These are phyloP conservation scores for Podaxis rugospora DNA, from an alignment of 768 basidiomycete genomes.

Conservation along the genomic window DNA sequence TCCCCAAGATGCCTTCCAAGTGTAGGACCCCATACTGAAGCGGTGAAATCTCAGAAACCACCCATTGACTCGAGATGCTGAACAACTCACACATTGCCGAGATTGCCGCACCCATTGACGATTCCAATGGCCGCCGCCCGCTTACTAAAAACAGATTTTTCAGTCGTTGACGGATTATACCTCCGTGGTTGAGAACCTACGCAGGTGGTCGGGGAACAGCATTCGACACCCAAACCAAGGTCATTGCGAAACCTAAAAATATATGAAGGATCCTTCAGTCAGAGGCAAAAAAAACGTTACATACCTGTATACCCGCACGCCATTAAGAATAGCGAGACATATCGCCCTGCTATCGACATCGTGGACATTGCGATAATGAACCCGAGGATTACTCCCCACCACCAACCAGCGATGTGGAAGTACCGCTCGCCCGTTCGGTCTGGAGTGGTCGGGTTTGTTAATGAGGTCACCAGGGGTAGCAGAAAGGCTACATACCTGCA, in stretches of 20 bases:
- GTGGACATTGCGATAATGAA: constrained; percentile 55
- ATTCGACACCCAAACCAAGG: constrained; percentile 56
- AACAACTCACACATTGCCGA: constrained; percentile 46
- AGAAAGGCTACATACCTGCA: constrained; percentile 22
- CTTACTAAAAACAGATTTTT: constrained; percentile 23
- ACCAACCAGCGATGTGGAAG: constrained; percentile 48
- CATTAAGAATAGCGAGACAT: constrained; percentile 60
- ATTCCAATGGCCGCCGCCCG: constrained; percentile 51
- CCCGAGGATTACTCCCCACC: constrained; percentile 54
- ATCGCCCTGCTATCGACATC: constrained; percentile 41
- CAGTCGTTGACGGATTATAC: not conserved
- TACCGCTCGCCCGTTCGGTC: constrained; percentile 57
- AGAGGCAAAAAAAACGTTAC: not conserved
- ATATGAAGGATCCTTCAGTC: not conserved
- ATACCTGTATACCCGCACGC: constrained; percentile 30
- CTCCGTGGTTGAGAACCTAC: not conserved
- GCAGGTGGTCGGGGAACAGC: constrained; percentile 50
- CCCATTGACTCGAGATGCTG: not conserved
- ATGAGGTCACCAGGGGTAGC: not conserved
- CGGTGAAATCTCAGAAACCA: not conserved
- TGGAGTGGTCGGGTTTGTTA: constrained; percentile 1
- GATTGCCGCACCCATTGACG: constrained; percentile 49
- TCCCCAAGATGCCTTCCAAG: constrained; percentile 54
- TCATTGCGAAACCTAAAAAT: constrained; percentile 34
- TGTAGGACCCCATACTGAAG: constrained; percentile 48